phyloP scores from a whole-genome alignment of 805 yeast genomes.

The Candida ipomoeae region DNA sequence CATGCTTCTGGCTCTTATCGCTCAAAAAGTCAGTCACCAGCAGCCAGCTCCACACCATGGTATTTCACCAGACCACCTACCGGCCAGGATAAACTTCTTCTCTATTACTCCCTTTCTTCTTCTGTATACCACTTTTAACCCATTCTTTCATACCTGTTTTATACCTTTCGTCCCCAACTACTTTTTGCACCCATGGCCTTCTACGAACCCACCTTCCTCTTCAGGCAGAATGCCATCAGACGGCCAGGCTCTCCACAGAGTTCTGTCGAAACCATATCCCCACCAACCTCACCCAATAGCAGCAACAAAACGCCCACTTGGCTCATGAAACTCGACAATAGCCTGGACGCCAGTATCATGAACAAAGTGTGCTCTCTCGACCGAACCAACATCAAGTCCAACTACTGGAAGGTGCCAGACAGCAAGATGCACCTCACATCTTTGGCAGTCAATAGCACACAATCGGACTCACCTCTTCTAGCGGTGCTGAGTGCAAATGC shows the following conservation, averaged over 20 bases:
- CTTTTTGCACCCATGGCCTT: slow-evolving; percentile 12
- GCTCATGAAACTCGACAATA: slow-evolving; percentile 26
- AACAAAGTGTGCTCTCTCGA: slow-evolving; percentile 40
- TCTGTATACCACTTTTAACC: neutral
- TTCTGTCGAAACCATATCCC: neutral
- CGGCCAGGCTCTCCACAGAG: slow-evolving; percentile 6
- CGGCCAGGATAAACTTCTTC: neutral
- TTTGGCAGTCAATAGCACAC: slow-evolving; percentile 26
- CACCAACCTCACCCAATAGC: slow-evolving; percentile 1
- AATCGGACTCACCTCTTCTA: slow-evolving; percentile 32
- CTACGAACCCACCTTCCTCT: slow-evolving; percentile 41
- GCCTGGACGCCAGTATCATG: slow-evolving; percentile 31
- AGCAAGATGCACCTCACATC: slow-evolving; percentile 43
- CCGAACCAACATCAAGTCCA: slow-evolving; percentile 38
- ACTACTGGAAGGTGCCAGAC: slow-evolving; percentile 45
- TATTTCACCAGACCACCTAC: neutral
- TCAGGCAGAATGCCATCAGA: slow-evolving; percentile 38
- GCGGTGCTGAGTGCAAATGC: slow-evolving; percentile 51
- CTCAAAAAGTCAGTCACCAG: slow-evolving; percentile 1
- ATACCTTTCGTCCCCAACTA: neutral
- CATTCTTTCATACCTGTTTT: neutral
- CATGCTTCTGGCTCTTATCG: neutral
- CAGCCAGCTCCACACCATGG: slow-evolving; percentile 1
- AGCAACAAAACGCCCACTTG: slow-evolving; percentile 21
- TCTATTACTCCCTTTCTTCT: neutral